phyloP scores from a whole-genome alignment of 1,284 basidiomycete genomes.

The Trichosporon faecale region DNA sequence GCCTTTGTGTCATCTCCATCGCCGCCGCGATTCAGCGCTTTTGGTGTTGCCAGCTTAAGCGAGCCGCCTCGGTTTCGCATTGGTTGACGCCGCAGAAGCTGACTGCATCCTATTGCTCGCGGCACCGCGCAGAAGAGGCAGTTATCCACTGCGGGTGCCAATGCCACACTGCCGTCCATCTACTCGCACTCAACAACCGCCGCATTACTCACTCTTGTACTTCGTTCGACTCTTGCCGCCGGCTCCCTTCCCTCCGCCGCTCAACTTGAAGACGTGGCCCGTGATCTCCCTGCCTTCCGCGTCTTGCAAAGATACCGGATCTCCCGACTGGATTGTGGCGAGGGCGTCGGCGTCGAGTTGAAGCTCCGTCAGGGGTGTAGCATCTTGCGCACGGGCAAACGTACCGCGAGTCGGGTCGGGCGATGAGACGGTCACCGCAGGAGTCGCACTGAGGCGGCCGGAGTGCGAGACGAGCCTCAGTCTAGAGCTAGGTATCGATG shows the following conservation, averaged over 20 bases:
- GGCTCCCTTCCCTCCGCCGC: conserved; percentile 50
- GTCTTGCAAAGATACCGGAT: conserved; percentile 34
- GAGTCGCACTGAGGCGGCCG: background rate
- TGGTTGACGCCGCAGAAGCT: background rate
- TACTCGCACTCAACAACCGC: background rate
- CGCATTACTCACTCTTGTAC: conserved; percentile 44
- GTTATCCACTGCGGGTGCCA: background rate
- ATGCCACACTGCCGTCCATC: background rate
- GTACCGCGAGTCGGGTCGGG: conserved; percentile 41
- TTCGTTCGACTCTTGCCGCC: conserved; percentile 45
- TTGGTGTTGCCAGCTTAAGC: background rate
- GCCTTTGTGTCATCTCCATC: background rate
- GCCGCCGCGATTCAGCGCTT: background rate
- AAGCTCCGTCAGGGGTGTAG: conserved; percentile 18
- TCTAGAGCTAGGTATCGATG: background rate
- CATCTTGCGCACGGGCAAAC: conserved; percentile 36
- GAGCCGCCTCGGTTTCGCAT: background rate
- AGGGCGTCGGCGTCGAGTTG: conserved; percentile 17
- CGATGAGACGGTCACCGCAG: background rate
- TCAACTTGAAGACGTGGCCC: conserved; percentile 48
- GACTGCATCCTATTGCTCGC: background rate
- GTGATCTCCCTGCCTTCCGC: conserved; percentile 37
- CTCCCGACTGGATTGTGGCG: conserved; percentile 9
- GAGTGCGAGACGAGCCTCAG: background rate
- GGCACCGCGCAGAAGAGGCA: background rate